Base-by-base conservation (phyloP, 371 early-diverging fungal genomes). In the Haplosporangium sp. region DNA sequence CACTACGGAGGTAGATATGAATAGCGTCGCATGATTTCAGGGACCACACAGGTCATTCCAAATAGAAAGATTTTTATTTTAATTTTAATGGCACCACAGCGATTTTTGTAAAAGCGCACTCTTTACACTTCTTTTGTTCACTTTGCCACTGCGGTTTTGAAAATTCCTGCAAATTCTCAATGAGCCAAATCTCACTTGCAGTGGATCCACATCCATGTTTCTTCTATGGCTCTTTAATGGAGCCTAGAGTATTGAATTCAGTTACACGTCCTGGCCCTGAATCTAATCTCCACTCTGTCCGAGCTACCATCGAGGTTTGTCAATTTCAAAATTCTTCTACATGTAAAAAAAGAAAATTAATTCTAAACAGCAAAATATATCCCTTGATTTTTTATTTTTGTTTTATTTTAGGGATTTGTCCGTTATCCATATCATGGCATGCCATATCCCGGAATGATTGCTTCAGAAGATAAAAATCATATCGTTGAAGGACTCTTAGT, bases 361-460 rank as follows among this genome's bases (percentile, higher is more conserved):
- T 27, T 27, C 27, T 1, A 27, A 27, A 27, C 27, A 27, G 27
- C 27, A 10, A 10, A 11, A 34, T 48, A 10, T 38, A 55, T 42
- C 45, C 56, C 1, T 38, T 59, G 11, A 3, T 1, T 37, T 38
- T 59, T 9, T 37, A 10, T 40, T 40, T 40, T n/a, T 1, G 9
- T 15, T 19, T 9, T 59, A 17, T 19, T 17, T 13, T 61, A 78
- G 78, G 81, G 81, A 6, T 81, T 61, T 61, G 48, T 71, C 9
- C 75, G 81, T 11, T 52, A 74, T 56, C 75, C 81, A 3, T 81
- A 81, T 57, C 75, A 74, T 48, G 62, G 68, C 40, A 72, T 27
- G 11, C 81, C 81, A 15, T 81, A 81, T 37, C 81, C 81, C 4
- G 81, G 81, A 34, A 81, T 81, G 75, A 68, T 81, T 27, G 47